Conservation (phyloP, 78 protist genomes). For the Bodo saltans region DNA sequence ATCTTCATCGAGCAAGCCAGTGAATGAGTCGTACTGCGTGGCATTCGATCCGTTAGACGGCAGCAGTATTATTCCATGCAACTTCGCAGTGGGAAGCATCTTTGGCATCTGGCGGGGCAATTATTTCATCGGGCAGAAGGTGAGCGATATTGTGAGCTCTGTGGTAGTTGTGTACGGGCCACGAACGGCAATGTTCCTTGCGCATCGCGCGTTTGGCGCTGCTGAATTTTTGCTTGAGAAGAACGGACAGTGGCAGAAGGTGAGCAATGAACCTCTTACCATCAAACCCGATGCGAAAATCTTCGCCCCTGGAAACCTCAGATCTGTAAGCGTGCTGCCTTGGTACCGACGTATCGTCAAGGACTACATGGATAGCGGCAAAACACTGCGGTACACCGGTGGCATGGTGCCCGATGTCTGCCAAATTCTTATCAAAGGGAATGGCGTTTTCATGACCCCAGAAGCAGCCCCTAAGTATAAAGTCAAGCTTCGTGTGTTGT, state of each 20-base stretch:
- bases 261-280: neutral
- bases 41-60: slow-evolving; percentile 38
- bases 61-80: slow-evolving; percentile 9
- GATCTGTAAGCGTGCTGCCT: neutral
- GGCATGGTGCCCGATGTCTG: slow-evolving; percentile 4
- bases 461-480: neutral
- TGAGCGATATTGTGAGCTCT: neutral
- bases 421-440: neutral
- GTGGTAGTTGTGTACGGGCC: neutral
- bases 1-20: neutral
- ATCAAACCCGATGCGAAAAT: neutral
- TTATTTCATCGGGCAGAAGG: neutral
- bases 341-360: neutral
- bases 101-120: neutral
- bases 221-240: neutral
- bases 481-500: neutral
- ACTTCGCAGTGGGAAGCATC: slow-evolving; percentile 28
- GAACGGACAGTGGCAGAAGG: neutral
- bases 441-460: neutral
- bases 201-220: neutral
- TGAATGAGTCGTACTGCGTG: neutral
- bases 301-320: slow-evolving; percentile 9
- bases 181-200: neutral
- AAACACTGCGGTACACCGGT: slow-evolving; percentile 10
- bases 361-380: neutral